Conservation (phyloP, 2,329 filamentous ascomycete genomes). For the Pochonia chlamydosporia region DNA sequence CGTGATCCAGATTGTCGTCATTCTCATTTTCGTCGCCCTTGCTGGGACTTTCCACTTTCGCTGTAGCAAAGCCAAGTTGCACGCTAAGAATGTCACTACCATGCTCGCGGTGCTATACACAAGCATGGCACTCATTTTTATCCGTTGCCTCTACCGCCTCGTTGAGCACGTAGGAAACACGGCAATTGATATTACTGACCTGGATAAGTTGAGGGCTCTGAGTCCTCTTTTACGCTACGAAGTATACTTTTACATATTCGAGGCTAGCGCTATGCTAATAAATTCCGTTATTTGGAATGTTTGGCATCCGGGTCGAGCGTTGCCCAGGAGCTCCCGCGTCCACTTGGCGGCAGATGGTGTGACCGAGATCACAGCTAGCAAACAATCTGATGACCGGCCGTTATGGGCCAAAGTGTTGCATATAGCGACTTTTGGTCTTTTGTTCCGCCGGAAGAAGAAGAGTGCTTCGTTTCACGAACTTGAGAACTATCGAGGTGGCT, state of each 20-base stretch:
- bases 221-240: constrained; percentile 43
- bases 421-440: constrained; percentile 9
- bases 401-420: constrained; percentile 3
- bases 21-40: constrained; percentile 37
- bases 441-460: constrained; percentile 4
- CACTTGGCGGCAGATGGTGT: constrained; percentile 42
- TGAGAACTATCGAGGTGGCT: not conserved
- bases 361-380: constrained; percentile 9
- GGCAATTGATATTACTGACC: constrained; percentile 8
- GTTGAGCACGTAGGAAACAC: constrained; percentile 34
- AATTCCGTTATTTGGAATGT: constrained; percentile 44
- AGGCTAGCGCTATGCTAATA: constrained; percentile 42
- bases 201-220: constrained; percentile 17
- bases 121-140: constrained; percentile 39
- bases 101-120: constrained; percentile 34
- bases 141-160: constrained; percentile 48
- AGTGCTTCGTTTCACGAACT: not conserved
- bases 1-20: constrained; percentile 40
- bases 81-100: not conserved
- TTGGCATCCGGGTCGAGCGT: constrained; percentile 40
- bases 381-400: not conserved
- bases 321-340: constrained; percentile 39
- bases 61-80: constrained; percentile 13
- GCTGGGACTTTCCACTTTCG: constrained; percentile 39
- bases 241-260: constrained; percentile 52